Percentiles rank a stretch among this genome's conserved stretches.
phyloP scores from a whole-genome alignment of 768 basidiomycete genomes.

The Paxillus involutus region DNA sequence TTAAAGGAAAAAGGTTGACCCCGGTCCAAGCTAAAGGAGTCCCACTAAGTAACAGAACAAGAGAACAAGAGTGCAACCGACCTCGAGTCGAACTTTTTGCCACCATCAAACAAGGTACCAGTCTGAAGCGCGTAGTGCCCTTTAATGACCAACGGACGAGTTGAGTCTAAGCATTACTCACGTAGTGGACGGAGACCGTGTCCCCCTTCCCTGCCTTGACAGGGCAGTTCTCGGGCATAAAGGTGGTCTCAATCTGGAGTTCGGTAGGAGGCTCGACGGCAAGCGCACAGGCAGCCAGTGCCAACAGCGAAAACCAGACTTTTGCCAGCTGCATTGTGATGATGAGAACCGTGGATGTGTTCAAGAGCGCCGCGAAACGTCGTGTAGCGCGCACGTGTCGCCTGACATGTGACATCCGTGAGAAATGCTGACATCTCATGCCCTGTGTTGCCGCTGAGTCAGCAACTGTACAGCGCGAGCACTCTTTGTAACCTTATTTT shows the following conservation, averaged over 20 bases:
- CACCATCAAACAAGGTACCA: constrained; percentile 73
- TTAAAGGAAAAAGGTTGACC: constrained; percentile 74
- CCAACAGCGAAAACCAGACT: constrained; percentile 44
- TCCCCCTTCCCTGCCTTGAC: constrained; percentile 61
- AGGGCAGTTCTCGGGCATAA: constrained; percentile 55
- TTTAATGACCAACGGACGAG: background rate
- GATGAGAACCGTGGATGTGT: background rate
- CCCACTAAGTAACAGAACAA: background rate
- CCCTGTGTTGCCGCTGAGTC: constrained; percentile 26
- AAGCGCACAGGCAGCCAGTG: constrained; percentile 47
- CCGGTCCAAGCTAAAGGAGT: constrained; percentile 61
- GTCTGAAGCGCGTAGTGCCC: constrained; percentile 46
- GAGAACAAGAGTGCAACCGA: constrained; percentile 28
- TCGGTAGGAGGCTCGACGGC: constrained; percentile 51
- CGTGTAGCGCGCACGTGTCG: constrained; percentile 3
- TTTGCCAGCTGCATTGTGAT: constrained; percentile 52
- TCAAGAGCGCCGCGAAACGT: too few species aligned
- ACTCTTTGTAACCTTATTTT: constrained; percentile 35
- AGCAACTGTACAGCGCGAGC: constrained; percentile 42
- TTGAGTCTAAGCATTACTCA: constrained; percentile 34
- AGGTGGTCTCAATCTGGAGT: constrained; percentile 63
- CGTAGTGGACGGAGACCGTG: constrained; percentile 74
- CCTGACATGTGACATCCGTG: background rate
- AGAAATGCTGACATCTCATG: constrained; percentile 1
- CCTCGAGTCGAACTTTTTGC: constrained; percentile 91